phyloP scores from a whole-genome alignment of 2,329 filamentous ascomycete genomes.

The Aureobasidium pullulans region DNA sequence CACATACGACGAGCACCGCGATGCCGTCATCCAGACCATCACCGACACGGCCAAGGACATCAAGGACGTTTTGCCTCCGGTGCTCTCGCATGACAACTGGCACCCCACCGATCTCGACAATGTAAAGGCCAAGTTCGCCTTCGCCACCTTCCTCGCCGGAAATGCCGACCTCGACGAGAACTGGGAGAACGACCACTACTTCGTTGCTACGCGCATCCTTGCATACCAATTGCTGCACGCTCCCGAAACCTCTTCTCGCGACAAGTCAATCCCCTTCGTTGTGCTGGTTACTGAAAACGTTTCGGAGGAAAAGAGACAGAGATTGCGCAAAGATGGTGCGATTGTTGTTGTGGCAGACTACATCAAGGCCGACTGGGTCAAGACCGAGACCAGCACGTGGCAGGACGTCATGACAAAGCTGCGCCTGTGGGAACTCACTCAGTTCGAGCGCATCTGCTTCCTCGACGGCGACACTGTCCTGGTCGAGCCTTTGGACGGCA shows the following conservation, averaged over 20 bases:
- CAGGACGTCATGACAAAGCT: conserved; percentile 33
- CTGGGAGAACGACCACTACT: conserved; percentile 25
- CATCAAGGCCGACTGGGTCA: conserved; percentile 28
- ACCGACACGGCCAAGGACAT: conserved; percentile 13
- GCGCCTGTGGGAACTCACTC: conserved; percentile 31
- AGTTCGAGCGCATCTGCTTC: conserved; percentile 31
- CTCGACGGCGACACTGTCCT: conserved; percentile 30
- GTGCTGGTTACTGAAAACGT: conserved; percentile 25
- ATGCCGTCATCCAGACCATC: conserved; percentile 16
- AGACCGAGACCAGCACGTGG: conserved; percentile 25
- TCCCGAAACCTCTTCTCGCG: conserved; percentile 21
- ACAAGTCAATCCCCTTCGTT: conserved; percentile 24
- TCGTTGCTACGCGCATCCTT: conserved; percentile 24
- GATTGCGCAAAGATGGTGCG: conserved; percentile 24
- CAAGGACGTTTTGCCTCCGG: neutral
- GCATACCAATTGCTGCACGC: conserved; percentile 27
- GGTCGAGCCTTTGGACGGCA: conserved; percentile 22
- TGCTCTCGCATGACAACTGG: neutral
- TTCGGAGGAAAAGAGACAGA: conserved; percentile 20
- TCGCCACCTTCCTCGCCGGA: conserved; percentile 24
- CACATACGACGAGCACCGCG: conserved; percentile 13
- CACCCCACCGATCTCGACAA: neutral
- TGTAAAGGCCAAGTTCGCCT: conserved; percentile 20
- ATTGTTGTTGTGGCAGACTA: conserved; percentile 21
- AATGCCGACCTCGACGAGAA: conserved; percentile 18